Evolutionary conservation across 2,329 filamentous ascomycete species (phyloP), one percentile per base, ranked within the genome.

Genomic region (Penicillium sp.): DNA sequence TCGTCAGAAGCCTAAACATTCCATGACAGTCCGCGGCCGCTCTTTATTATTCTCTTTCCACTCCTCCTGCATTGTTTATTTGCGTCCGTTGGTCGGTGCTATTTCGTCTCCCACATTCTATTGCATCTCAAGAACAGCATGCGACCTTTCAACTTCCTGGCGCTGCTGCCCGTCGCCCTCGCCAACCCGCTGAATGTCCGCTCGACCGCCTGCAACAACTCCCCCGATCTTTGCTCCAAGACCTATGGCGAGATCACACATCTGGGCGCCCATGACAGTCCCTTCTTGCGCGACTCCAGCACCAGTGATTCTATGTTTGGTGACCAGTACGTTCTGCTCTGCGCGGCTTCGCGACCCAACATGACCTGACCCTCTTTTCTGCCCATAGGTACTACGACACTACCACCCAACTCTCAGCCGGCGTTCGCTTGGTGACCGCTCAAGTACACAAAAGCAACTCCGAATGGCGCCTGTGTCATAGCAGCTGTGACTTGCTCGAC

Each of bases 241-340:
- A 69, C 78, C 13, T 93, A 93, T 71, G 82, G 80, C 68, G 80
- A 84, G 51, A 78, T 93, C 53, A 90, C 86, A 3, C 78, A 90
- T 62, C 78, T 91, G 57, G 86, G 86, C 15, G 84, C 84, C 13
- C 86, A 90, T 68, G 77, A 89, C 67, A 81, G 79, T 45, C 74
- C 85, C 8, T 90, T 89, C 60, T 64, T 89, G 29, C 75, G 84
- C 34, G 81, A 87, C 55, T 62, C 69, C 17, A 75, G 74, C 39
- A 84, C 80, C 1, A 70, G 68, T 45, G 78, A 83, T 62, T 80
- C 79, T 17, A 64, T 80, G 2, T 77, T 81, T 2, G 85, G 83
- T 4, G 86, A 88, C 62, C 86, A 90, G 66, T 87, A 74, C 55
- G 62, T 57, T 34, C 26, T 8, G 8, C 3, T 7, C 21, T 9